phyloP scores from a whole-genome alignment of 1,284 basidiomycete species.

The Cutaneotrichosporon dermatis region DNA sequence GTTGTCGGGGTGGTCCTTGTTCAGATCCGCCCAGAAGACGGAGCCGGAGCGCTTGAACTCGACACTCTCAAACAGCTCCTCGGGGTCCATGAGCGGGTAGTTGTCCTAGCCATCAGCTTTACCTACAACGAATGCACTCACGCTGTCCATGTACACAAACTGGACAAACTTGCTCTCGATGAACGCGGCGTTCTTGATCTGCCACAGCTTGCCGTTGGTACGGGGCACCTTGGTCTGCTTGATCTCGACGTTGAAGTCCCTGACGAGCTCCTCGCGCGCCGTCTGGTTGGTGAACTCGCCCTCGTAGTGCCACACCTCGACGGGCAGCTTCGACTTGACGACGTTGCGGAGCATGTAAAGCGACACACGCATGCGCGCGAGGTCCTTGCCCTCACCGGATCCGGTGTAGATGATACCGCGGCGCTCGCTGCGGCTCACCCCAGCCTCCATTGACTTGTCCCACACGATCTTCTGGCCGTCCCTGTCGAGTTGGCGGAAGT shows the following conservation, averaged over 20 bases:
- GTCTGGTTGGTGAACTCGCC: constrained; percentile 45
- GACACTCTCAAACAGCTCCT: constrained; percentile 48
- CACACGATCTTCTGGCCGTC: constrained; percentile 45
- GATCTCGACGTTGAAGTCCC: constrained; percentile 31
- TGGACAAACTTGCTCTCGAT: constrained; percentile 43
- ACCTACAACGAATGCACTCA: constrained; percentile 16
- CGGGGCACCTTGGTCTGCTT: constrained; percentile 20
- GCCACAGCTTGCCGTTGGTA: constrained; percentile 36
- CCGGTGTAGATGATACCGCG: constrained; percentile 50
- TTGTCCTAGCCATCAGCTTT: constrained; percentile 39
- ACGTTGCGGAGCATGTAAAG: constrained; percentile 48
- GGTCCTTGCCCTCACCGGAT: constrained; percentile 46
- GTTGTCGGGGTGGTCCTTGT: constrained; percentile 53
- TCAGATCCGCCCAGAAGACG: constrained; percentile 53
- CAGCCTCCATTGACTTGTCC: constrained; percentile 32
- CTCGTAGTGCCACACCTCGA: constrained; percentile 51
- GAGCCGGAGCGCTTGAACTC: constrained; percentile 47
- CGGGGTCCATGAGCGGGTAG: constrained; percentile 49
- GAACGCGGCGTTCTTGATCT: constrained; percentile 47
- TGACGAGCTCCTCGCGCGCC: constrained; percentile 31
- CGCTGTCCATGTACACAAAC: constrained; percentile 48
- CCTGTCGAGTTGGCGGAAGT: constrained; percentile 41
- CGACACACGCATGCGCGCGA: constrained; percentile 41
- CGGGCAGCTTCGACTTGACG: constrained; percentile 45
- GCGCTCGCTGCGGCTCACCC: constrained; percentile 27